These are phyloP conservation scores for Arabidopsis lyrata DNA, from an alignment of 441 rosid species.

Conservation along the genomic window DNA sequence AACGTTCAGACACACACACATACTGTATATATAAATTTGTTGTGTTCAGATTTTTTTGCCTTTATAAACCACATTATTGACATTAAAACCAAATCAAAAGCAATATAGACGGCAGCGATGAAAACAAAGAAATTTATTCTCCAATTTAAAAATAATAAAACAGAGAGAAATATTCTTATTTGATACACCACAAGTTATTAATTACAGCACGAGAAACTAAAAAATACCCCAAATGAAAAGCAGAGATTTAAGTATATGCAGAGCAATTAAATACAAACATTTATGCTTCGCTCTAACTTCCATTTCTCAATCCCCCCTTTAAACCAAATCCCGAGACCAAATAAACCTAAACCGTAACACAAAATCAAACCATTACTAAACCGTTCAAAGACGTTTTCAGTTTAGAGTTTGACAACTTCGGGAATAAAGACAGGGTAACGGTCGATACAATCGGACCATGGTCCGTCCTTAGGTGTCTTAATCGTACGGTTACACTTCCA, in stretches of 20 bases:
- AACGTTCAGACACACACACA: too few species aligned
- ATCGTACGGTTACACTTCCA: constrained; percentile 89
- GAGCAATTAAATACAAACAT: constrained; percentile 40
- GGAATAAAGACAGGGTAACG: constrained; percentile 91
- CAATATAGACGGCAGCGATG: constrained; percentile 30
- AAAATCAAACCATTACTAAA: constrained; percentile 25
- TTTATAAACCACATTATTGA: too few species aligned
- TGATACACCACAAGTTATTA: constrained; percentile 33
- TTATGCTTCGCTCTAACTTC: constrained; percentile 35
- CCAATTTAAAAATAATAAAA: neutral
- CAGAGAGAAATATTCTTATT: constrained; percentile 27
- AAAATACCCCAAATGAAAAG: constrained; percentile 30
- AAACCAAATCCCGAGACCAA: constrained; percentile 30
- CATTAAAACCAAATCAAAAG: neutral
- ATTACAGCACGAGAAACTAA: constrained; percentile 42
- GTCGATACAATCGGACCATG: constrained; percentile 86
- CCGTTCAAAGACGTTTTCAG: constrained; percentile 19
- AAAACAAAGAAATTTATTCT: constrained; percentile 22
- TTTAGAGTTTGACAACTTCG: constrained; percentile 82
- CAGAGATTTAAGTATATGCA: constrained; percentile 38
- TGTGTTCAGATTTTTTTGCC: too few species aligned
- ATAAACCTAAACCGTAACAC: constrained; percentile 31
- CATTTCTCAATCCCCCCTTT: constrained; percentile 14
- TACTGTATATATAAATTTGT: too few species aligned
- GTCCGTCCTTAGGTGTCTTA: constrained; percentile 63